These are phyloP conservation scores for Blastocystis sp. DNA, from an alignment of 352 stramenopile species.

Conservation along the genomic window DNA sequence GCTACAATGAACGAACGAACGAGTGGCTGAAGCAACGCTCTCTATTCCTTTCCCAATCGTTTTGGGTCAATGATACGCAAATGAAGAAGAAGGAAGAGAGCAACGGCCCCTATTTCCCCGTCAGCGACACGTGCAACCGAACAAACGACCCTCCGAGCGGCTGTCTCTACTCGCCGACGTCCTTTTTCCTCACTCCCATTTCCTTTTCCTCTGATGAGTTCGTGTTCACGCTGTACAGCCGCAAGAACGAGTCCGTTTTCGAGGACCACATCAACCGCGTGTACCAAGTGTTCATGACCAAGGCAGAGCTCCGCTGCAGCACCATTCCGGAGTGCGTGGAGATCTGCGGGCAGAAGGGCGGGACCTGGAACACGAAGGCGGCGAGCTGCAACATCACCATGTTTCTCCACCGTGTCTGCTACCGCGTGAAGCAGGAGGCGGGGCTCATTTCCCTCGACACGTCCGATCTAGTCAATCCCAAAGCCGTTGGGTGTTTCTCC, in stretches of 20 bases:
- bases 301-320: not conserved
- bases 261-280: not conserved
- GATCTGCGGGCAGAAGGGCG: not conserved
- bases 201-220: not conserved
- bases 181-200: conserved; percentile 12
- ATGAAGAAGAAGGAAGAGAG: not conserved
- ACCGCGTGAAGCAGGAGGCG: conserved; percentile 1
- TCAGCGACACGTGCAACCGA: conserved; percentile 35
- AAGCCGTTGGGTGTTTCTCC: conserved; percentile 1
- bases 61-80: conserved; percentile 11
- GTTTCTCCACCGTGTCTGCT: conserved; percentile 19
- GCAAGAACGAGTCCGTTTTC: not conserved
- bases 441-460: not conserved
- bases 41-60: not conserved
- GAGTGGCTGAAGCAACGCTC: not conserved
- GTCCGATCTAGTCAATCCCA: not conserved
- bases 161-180: conserved; percentile 31
- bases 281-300: not conserved
- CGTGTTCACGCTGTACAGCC: not conserved
- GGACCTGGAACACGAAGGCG: not conserved
- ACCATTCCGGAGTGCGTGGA: conserved; percentile 15
- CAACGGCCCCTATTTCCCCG: conserved; percentile 46
- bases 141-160: conserved; percentile 1
- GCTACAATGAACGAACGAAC: conserved; percentile 41
- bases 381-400: conserved; percentile 22